Evolutionary conservation across 495 filamentous ascomycete species (phyloP), one percentile per base, ranked within the genome.

Genomic region (Neurospora cerealis): DNA sequence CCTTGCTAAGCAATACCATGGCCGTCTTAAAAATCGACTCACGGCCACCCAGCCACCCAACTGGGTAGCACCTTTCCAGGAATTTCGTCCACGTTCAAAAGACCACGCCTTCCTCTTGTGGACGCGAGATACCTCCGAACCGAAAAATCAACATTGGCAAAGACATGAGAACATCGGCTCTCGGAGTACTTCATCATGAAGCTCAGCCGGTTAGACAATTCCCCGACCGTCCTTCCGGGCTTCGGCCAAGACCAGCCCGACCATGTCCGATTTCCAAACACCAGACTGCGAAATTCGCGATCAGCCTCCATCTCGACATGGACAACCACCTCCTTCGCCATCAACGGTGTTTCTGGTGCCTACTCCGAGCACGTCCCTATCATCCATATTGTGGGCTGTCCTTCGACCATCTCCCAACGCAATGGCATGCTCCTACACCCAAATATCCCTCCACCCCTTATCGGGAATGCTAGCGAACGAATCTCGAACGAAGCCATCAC

Each of bases 351-450:
- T 41, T 91, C 90, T 7, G 92, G 92, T 41, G 86, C 90, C 71
- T 93, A 89, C 81, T 88, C 91, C 4, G 93, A 97, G 81, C 88
- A 88, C 74, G 89, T 93, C 1, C 91, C 93, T 0, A 84, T 97
- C 13, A 87, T 95, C 28, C 93, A 97, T 78, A 93, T 96, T 70
- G 93, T 97, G 40, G 93, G 93, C 4, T 87, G 86, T 48, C 91
- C 91, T 0, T 86, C 86, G 7, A 91, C 86, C 39, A 78, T 84
- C 60, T 86, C 87, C 7, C 89, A 91, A 77, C 83, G 82, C 69
- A 83, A 87, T 74, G 88, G 88, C 76, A 85, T 90, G 79, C 84
- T 96, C 21, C 86, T 98, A 15, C 95, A 98, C 79, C 95, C 24
- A 28, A 28, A 28, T 28, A 28, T 28, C 24, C 24, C 24, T 28